Percentiles rank a stretch among this genome's conserved stretches.
These are phyloP conservation scores for Mrakiaceae sp. DNA, from an alignment of 1,284 basidiomycete species.

Conservation along the genomic window DNA sequence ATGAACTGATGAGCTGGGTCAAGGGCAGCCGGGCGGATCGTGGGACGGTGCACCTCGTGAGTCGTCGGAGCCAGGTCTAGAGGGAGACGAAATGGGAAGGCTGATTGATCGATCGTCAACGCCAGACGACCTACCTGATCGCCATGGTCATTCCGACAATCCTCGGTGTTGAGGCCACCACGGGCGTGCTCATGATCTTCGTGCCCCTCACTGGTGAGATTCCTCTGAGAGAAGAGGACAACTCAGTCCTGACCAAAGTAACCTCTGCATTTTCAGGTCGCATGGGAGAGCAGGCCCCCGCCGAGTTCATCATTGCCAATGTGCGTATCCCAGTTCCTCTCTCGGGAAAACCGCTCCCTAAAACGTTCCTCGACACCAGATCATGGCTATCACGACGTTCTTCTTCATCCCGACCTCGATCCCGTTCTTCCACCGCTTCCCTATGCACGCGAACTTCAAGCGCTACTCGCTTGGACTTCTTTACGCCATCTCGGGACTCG, in stretches of 20 bases:
- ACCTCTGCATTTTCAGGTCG: constrained; percentile 76
- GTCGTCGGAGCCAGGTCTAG: background rate
- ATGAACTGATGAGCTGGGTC: constrained; percentile 18
- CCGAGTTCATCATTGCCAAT: constrained; percentile 79
- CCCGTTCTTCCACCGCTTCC: constrained; percentile 62
- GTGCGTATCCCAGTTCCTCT: constrained; percentile 20
- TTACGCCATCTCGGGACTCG: constrained; percentile 39
- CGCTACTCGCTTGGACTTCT: constrained; percentile 24
- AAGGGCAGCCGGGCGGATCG: constrained; percentile 23
- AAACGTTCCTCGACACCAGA: constrained; percentile 23
- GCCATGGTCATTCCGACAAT: constrained; percentile 52
- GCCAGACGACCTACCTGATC: constrained; percentile 49
- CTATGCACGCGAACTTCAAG: constrained; percentile 21
- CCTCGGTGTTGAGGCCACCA: constrained; percentile 56
- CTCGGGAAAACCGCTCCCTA: constrained; percentile 12
- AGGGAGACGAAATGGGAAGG: no score
- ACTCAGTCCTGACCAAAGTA: constrained; percentile 64
- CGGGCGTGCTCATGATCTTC: constrained; percentile 72
- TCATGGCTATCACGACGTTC: constrained; percentile 49
- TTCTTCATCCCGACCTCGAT: constrained; percentile 48
- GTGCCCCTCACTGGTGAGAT: constrained; percentile 62
- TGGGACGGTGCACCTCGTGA: constrained; percentile 38
- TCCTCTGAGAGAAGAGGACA: constrained; percentile 52
- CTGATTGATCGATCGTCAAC: background rate
- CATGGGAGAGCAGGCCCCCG: constrained; percentile 39